phyloP scores from a whole-genome alignment of 192 early-diverging fungal genomes.

The Backusella mclennaniae region DNA sequence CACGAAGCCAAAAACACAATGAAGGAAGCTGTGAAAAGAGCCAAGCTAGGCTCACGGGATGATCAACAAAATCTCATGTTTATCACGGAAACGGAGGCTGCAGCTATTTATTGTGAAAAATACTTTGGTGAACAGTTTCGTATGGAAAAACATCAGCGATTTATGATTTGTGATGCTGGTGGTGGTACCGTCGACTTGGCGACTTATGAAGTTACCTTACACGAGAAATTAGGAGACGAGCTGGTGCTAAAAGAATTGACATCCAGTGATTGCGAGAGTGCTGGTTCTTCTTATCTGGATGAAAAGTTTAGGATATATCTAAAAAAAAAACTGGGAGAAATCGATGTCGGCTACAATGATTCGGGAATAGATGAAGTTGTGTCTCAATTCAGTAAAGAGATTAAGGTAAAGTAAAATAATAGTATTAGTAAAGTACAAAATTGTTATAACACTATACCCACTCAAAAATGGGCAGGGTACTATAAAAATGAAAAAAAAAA shows the following conservation, averaged over 20 bases:
- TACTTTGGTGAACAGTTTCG: constrained; percentile 47
- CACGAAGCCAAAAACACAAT: constrained; percentile 52
- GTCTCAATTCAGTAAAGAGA: neutral
- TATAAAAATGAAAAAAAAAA: too few relatives aligned
- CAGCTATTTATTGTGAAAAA: constrained; percentile 53
- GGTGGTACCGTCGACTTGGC: constrained; percentile 51
- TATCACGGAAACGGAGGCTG: constrained; percentile 51
- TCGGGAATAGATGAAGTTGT: neutral
- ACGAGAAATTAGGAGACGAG: neutral
- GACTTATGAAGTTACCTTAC: neutral
- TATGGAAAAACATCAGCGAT: constrained; percentile 36
- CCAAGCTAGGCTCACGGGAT: constrained; percentile 44
- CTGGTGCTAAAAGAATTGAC: neutral
- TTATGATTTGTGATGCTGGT: constrained; percentile 52
- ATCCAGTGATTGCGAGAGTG: neutral
- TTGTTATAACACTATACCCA: neutral
- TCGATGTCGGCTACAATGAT: neutral
- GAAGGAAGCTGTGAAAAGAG: constrained; percentile 49
- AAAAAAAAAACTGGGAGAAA: neutral
- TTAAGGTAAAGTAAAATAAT: neutral
- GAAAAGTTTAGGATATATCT: neutral
- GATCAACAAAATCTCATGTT: constrained; percentile 38
- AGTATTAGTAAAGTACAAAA: neutral
- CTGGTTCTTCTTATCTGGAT: neutral
- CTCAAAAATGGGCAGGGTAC: too few relatives aligned